Evolutionary conservation across 2,329 filamentous ascomycete species (phyloP).

Genomic region (Basipetospora chlamydospora): DNA sequence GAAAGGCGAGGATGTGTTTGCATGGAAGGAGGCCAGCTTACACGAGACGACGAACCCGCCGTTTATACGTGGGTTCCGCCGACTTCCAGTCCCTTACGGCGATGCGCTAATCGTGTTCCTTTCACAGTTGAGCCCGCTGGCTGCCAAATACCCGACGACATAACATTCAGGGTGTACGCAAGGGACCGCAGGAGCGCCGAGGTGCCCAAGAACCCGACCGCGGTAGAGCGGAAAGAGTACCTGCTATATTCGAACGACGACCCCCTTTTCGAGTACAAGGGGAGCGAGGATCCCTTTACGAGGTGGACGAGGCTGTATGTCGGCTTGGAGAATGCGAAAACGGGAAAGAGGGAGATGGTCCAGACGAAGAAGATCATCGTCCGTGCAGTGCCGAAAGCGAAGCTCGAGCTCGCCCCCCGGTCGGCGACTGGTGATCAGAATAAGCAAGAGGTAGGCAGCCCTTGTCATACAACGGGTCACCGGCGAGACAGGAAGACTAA

Average conservation of each 20-base stretch:
- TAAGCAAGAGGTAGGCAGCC: background rate
- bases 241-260: conserved; percentile 43
- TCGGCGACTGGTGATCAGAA: background rate
- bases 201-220: conserved; percentile 1
- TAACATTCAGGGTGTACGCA: conserved; percentile 4
- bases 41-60: conserved; percentile 2
- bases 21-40: conserved; percentile 3
- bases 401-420: conserved; percentile 12
- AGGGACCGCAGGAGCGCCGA: background rate
- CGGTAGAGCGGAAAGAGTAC: conserved; percentile 22
- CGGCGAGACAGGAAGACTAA: background rate
- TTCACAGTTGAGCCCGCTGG: conserved; percentile 5
- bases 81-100: background rate
- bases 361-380: conserved; percentile 51
- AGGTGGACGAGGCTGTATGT: conserved; percentile 44
- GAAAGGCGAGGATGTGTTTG: background rate
- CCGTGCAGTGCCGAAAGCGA: conserved; percentile 42
- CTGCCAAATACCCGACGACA: conserved; percentile 5
- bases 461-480: background rate
- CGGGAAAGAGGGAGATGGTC: conserved; percentile 43
- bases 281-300: conserved; percentile 20
- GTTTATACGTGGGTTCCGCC: conserved; percentile 2
- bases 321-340: conserved; percentile 47
- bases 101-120: background rate
- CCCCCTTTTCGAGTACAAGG: conserved; percentile 44